Conservation (phyloP, 2,329 filamentous ascomycete genomes). For the Aspergillus udagawae region DNA sequence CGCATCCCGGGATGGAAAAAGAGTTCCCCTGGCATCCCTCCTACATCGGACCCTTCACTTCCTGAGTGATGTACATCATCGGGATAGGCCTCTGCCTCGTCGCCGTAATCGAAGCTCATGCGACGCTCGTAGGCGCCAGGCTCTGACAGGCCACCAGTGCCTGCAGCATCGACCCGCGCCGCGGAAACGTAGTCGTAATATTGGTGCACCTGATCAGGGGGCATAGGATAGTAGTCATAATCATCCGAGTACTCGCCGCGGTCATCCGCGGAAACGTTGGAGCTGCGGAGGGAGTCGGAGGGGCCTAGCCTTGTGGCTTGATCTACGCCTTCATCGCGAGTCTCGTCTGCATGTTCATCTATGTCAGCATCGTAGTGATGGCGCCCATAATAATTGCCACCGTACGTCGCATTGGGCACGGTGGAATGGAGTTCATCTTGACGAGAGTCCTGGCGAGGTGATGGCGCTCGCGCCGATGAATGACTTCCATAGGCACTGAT, state of each 20-base stretch:
- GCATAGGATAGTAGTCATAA: slow-evolving; percentile 35
- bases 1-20: slow-evolving; percentile 86
- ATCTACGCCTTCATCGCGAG: slow-evolving; percentile 13
- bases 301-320: slow-evolving; percentile 15
- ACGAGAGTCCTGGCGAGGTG: slow-evolving; percentile 35
- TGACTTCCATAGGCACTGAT: slow-evolving; percentile 38
- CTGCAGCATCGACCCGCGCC: slow-evolving; percentile 78
- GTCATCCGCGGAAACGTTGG: slow-evolving; percentile 22
- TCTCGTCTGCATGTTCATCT: slow-evolving; percentile 14
- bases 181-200: slow-evolving; percentile 54
- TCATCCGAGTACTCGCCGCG: slow-evolving; percentile 27
- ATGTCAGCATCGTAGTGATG: slow-evolving; percentile 58
- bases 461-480: slow-evolving; percentile 33
- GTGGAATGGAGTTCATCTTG: slow-evolving; percentile 63
- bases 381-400: slow-evolving; percentile 64
- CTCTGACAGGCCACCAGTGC: slow-evolving; percentile 81
- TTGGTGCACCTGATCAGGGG: slow-evolving; percentile 54
- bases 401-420: slow-evolving; percentile 52
- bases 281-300: slow-evolving; percentile 26
- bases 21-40: slow-evolving; percentile 81
- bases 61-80: slow-evolving; percentile 41
- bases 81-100: slow-evolving; percentile 69
- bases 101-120: slow-evolving; percentile 88
- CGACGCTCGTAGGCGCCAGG: slow-evolving; percentile 62
- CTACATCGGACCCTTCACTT: slow-evolving; percentile 63